A percentile compares a stretch with the other conserved stretches of the same genome.
These are phyloP conservation scores for Lactarius vividus DNA, from an alignment of 768 basidiomycete species.

Conservation along the genomic window DNA sequence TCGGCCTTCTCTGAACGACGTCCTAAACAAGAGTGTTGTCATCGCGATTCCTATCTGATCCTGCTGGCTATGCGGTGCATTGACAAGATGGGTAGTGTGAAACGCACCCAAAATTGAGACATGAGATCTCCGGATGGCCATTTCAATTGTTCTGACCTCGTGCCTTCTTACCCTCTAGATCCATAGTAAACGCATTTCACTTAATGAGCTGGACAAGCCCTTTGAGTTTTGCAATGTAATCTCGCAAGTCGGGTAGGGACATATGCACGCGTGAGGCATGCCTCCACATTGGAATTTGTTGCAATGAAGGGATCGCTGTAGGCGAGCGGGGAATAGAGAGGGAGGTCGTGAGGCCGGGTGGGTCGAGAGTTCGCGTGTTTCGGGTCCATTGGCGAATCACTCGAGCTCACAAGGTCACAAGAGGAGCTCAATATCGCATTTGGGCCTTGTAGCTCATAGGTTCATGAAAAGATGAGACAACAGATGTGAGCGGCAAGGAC, in stretches of 20 bases:
- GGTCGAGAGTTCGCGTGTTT: slow-evolving; percentile 46
- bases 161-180: slow-evolving; percentile 76
- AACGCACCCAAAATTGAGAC: slow-evolving; percentile 57
- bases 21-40: slow-evolving; percentile 62
- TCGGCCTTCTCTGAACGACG: slow-evolving; percentile 74
- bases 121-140: slow-evolving; percentile 63
- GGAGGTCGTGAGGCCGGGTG: slow-evolving; percentile 27
- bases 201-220: slow-evolving; percentile 96
- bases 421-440: slow-evolving; percentile 10
- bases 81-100: slow-evolving; percentile 2
- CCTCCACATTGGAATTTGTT: slow-evolving; percentile 53
- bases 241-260: slow-evolving; percentile 79
- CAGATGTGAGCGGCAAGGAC: too few relatives aligned
- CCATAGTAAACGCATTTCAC: slow-evolving; percentile 96
- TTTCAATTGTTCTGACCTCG: slow-evolving; percentile 63
- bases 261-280: slow-evolving; percentile 81
- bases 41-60: slow-evolving; percentile 54
- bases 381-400: slow-evolving; percentile 73
- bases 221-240: slow-evolving; percentile 62
- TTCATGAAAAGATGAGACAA: too few relatives aligned
- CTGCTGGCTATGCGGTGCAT: not conserved
- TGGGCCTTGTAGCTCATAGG: too few relatives aligned
- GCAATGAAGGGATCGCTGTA: slow-evolving; percentile 70
- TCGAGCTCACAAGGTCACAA: slow-evolving; percentile 63
- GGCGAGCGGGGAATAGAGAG: slow-evolving; percentile 53